phyloP scores from a whole-genome alignment of 306 rosid genomes.

The Dalbergia oliveri region DNA sequence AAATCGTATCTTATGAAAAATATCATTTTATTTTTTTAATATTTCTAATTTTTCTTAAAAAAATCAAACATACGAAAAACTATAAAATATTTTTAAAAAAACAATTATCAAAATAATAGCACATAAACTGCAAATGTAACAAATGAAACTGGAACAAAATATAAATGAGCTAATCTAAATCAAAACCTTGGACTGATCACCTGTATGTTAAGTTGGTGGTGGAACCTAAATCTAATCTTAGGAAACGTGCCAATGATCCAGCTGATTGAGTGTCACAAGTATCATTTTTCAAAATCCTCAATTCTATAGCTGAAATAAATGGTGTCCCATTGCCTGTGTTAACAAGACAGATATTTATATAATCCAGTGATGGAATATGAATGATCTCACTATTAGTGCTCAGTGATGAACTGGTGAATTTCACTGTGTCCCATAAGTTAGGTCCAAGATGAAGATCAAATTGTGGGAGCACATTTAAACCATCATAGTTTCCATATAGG shows the following conservation, averaged over 20 bases:
- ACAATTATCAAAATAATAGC: no score
- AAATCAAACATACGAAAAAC: no score
- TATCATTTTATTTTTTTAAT: no score
- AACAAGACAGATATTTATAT: constrained; percentile 54
- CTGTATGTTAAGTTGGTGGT: not conserved
- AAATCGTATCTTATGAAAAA: no score
- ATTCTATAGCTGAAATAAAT: constrained; percentile 59
- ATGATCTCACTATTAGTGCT: constrained; percentile 42
- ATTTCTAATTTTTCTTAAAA: no score
- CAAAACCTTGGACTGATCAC: no score
- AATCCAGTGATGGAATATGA: constrained; percentile 46
- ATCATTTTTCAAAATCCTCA: constrained; percentile 46
- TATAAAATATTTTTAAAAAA: no score
- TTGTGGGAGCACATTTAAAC: constrained; percentile 37
- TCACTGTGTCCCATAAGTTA: constrained; percentile 53
- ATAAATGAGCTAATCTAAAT: no score
- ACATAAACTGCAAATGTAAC: no score
- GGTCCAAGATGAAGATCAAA: constrained; percentile 63
- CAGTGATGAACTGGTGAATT: not conserved
- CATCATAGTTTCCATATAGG: constrained; percentile 62
- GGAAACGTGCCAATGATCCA: constrained; percentile 26
- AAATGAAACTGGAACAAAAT: no score
- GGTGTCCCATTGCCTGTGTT: constrained; percentile 60
- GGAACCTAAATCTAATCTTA: not conserved
- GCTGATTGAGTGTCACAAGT: constrained; percentile 21